These are phyloP conservation scores for Manihot esculenta DNA, from an alignment of 441 rosid genomes.

Conservation along the genomic window DNA sequence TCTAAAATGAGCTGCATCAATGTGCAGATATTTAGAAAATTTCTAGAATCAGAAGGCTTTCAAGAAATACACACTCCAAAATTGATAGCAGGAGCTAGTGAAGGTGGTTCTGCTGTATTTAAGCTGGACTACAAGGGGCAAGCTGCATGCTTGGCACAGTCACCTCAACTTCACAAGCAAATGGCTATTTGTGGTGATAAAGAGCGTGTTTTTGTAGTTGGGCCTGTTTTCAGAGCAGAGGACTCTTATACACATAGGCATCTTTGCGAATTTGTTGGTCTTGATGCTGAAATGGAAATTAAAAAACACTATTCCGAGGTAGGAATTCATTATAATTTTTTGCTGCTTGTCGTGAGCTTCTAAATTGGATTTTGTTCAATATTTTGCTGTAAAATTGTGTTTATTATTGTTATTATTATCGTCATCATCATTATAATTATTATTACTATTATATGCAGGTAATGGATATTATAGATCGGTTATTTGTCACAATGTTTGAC, in stretches of 20 bases:
- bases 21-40: conserved; percentile 66
- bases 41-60: conserved; percentile 51
- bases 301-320: conserved; percentile 80
- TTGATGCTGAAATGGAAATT: conserved; percentile 91
- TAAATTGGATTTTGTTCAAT: background rate
- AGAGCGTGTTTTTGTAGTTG: conserved; percentile 67
- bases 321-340: background rate
- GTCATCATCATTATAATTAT: background rate
- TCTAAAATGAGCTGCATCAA: background rate
- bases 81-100: conserved; percentile 80
- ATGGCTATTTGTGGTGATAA: conserved; percentile 72
- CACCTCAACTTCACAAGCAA: conserved; percentile 90
- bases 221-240: conserved; percentile 82
- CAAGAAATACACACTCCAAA: conserved; percentile 83
- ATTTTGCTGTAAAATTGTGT: conserved; percentile 21
- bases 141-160: conserved; percentile 81
- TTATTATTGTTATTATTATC: background rate
- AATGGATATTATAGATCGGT: conserved; percentile 74
- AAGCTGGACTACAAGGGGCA: conserved; percentile 79
- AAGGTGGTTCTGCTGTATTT: conserved; percentile 96
- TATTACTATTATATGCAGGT: conserved; percentile 35
- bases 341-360: no score
- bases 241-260: conserved; percentile 84
- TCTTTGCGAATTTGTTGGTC: conserved; percentile 81
- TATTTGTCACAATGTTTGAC: conserved; percentile 75